These are phyloP conservation scores for Fraxinus dipetala DNA, from an alignment of 305 asterid species.

Conservation along the genomic window DNA sequence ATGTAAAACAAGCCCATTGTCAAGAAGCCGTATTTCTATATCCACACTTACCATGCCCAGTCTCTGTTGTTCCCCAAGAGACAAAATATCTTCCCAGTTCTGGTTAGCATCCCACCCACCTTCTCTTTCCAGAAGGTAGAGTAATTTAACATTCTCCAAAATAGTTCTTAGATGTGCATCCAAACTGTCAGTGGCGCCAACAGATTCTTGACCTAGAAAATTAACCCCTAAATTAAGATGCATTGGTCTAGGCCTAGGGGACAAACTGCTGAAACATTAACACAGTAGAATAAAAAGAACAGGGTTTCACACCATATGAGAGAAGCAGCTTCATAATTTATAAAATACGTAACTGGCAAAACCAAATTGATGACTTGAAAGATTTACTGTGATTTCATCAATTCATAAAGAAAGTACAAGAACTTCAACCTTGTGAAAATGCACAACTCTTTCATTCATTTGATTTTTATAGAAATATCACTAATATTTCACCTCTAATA, in stretches of 20 bases:
- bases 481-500: not conserved
- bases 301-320: not conserved
- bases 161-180: slow-evolving; percentile 70
- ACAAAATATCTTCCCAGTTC: slow-evolving; percentile 97
- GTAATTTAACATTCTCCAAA: slow-evolving; percentile 77
- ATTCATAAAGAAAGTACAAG: not conserved
- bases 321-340: not conserved
- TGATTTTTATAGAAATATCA: not conserved
- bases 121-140: slow-evolving; percentile 93
- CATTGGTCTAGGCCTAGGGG: not conserved
- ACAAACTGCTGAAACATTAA: not conserved
- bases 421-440: not conserved
- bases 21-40: not conserved
- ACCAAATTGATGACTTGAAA: not conserved
- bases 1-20: slow-evolving; percentile 13
- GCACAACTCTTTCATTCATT: not conserved
- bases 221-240: slow-evolving; percentile 22
- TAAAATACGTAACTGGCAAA: no score
- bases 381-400: not conserved
- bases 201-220: slow-evolving; percentile 43
- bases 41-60: slow-evolving; percentile 81
- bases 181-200: slow-evolving; percentile 34
- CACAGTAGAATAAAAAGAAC: not conserved
- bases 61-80: slow-evolving; percentile 98
- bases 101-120: slow-evolving; percentile 83